Evolutionary conservation across 768 basidiomycete species (phyloP), one percentile per base, ranked within the genome.

Genomic region (Gyrodon lividus): DNA sequence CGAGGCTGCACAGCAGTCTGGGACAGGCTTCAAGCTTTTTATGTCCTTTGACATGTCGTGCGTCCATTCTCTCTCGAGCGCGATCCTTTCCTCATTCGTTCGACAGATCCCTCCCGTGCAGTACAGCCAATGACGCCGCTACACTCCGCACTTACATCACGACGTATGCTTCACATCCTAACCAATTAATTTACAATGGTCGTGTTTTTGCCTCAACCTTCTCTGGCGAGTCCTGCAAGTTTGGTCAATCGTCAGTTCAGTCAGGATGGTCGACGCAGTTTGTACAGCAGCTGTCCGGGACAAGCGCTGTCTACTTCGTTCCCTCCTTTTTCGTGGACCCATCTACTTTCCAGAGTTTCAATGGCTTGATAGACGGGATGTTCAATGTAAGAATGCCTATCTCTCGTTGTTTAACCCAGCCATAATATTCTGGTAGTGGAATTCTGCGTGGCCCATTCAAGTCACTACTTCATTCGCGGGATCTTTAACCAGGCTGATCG

Each of bases 1-100:
- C 61, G 62, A 74, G 39, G 82, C 84, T 28, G 85, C 86, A 4
- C 61, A 62, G 16, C 71, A 77, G 43, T 75, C 76, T 22, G 76
- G 74, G 16, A 71, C 78, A 9, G 72, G 73, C 45, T 89, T 90
- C 74, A 83, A 86, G 63, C 70, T 92, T 44, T 90, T 89, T 69
- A 60, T 91, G 52, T 89, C 86, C 13, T 79, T 91, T 43, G 89
- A 92, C 61, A 89, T 89, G 89, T 71, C 82, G 83, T 86, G 59
- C 58, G 75, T 77, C 20, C 13, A 43, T 22, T 43, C 34, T 3
- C 39, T 35, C 5, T 48, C 28, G 20, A 12, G 41, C n/a, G 26
- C 35, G 2, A 33, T 45, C 5, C 6, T 35, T 31, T 43, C 22
- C 34, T 45, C 23, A 56, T 19, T 23, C 22, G 3, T 17, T 22